These are phyloP conservation scores for Colletotrichum zoysiae DNA, from an alignment of 2,329 filamentous ascomycete genomes.

Conservation along the genomic window DNA sequence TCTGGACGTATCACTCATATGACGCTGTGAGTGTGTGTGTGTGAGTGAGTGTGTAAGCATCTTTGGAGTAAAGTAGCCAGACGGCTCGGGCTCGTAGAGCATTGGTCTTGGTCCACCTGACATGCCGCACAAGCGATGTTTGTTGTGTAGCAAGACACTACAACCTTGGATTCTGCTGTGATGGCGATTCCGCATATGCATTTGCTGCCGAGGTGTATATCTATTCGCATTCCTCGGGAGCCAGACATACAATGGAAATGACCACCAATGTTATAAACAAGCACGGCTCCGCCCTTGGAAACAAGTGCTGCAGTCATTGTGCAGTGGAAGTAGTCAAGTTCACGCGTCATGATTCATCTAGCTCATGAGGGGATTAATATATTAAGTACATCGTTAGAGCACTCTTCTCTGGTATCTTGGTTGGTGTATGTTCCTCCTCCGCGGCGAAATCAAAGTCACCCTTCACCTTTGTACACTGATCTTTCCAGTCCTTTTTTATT, in stretches of 20 bases:
- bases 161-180: too few relatives aligned
- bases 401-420: conserved; percentile 28
- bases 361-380: conserved; percentile 29
- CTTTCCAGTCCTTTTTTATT: conserved; percentile 5
- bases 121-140: neutral
- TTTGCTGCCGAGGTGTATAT: neutral
- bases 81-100: too few relatives aligned
- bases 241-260: neutral
- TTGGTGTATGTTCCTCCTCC: conserved; percentile 4
- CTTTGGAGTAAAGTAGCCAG: too few relatives aligned
- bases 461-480: conserved; percentile 30
- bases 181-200: too few relatives aligned
- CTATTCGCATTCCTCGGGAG: neutral
- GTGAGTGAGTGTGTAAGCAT: too few relatives aligned
- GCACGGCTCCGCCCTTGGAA: neutral
- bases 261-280: neutral
- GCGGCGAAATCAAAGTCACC: neutral
- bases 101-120: neutral
- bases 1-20: too few relatives aligned
- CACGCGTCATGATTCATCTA: conserved; percentile 32
- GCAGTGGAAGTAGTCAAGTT: neutral
- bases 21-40: too few relatives aligned
- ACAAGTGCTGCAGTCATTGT: neutral
- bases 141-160: neutral
- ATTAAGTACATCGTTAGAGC: conserved; percentile 31